phyloP scores from a whole-genome alignment of 2,329 filamentous ascomycete genomes.

The Colletotrichum sp. region DNA sequence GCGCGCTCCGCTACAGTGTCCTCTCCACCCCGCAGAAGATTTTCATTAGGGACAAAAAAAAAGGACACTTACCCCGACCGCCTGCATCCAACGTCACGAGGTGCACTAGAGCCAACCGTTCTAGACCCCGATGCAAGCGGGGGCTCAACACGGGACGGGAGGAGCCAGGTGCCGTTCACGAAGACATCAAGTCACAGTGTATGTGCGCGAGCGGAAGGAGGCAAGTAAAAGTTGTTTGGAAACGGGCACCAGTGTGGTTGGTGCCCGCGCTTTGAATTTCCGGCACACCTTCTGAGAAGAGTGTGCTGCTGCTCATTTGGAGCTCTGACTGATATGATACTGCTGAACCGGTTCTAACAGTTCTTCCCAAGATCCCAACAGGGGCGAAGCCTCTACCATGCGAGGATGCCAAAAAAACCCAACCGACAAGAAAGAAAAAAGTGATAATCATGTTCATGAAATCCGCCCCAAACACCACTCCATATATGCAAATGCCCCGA shows the following conservation, averaged over 20 bases:
- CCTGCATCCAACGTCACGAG: conserved; percentile 17
- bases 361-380: not conserved
- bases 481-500: conserved; percentile 21
- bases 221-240: not conserved
- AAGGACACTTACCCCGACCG: not conserved
- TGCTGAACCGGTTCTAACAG: not conserved
- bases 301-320: not conserved
- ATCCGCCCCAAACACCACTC: conserved; percentile 15
- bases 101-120: conserved; percentile 4
- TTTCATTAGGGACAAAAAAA: not conserved
- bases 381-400: not conserved
- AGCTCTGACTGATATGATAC: conserved; percentile 1
- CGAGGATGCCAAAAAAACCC: not conserved
- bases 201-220: not conserved
- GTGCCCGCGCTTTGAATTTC: not conserved
- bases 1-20: not conserved
- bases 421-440: not conserved
- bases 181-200: not conserved
- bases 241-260: not conserved
- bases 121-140: conserved; percentile 10
- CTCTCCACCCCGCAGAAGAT: too few species aligned
- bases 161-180: not conserved
- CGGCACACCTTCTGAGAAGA: not conserved
- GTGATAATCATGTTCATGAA: conserved; percentile 4
- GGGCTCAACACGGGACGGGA: not conserved